Conservation (phyloP, 768 basidiomycete species). For the Leccinum longicurvipes region DNA sequence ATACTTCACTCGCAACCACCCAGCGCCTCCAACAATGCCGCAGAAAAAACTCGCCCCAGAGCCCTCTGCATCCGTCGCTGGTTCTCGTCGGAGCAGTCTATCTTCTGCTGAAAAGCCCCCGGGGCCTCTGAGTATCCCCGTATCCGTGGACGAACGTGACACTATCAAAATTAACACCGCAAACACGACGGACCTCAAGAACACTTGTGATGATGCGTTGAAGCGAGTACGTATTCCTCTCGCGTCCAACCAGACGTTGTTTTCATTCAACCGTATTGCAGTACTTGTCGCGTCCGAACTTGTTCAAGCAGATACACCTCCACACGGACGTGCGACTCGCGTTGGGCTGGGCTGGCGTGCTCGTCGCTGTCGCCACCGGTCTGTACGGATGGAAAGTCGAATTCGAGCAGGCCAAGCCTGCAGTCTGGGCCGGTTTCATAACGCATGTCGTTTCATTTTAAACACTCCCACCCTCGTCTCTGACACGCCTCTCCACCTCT, state of each 20-base stretch:
- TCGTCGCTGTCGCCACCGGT: conserved; percentile 77
- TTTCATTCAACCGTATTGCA: conserved; percentile 33
- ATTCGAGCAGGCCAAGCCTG: conserved; percentile 86
- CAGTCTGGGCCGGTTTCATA: conserved; percentile 74
- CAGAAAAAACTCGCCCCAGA: conserved; percentile 14
- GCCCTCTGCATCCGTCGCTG: conserved; percentile 7
- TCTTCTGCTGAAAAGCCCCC: conserved; percentile 41
- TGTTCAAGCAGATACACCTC: conserved; percentile 82
- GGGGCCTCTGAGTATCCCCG: conserved; percentile 50
- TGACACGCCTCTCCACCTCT: conserved; percentile 7
- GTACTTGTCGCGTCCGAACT: conserved; percentile 75
- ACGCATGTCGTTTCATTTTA: conserved; percentile 47
- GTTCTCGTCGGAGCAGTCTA: conserved; percentile 27
- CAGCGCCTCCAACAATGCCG: conserved; percentile 13
- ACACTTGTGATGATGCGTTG: conserved; percentile 82
- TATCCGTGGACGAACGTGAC: conserved; percentile 46
- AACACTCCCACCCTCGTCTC: conserved; percentile 3
- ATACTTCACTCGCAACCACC: background rate
- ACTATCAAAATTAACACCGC: conserved; percentile 60
- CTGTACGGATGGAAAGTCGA: conserved; percentile 83
- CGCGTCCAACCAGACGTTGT: background rate
- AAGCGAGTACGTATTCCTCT: conserved; percentile 62
- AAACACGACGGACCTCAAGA: conserved; percentile 58
- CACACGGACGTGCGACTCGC: conserved; percentile 88
- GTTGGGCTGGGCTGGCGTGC: conserved; percentile 83